Evolutionary conservation across 2,329 filamentous ascomycete genomes (phyloP).

Genomic region (Rhexocercosporidium sp.): DNA sequence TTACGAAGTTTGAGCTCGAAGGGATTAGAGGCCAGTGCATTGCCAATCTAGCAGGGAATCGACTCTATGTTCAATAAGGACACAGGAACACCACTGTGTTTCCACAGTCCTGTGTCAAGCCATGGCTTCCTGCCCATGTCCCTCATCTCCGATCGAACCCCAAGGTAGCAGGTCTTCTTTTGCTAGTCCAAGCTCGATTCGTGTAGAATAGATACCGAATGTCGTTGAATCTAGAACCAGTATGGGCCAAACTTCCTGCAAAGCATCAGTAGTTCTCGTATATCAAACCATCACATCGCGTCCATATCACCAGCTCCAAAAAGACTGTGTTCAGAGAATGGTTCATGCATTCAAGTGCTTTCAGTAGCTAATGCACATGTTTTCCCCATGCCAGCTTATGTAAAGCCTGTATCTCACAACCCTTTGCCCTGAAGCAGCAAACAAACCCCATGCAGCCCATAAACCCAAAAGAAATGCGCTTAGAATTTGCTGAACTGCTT

Average conservation of each 20-base stretch:
- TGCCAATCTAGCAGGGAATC: too few relatives aligned
- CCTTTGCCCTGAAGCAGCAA: conserved; percentile 40
- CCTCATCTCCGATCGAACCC: too few relatives aligned
- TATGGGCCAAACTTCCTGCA: not conserved
- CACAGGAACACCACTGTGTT: too few relatives aligned
- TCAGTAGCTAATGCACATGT: conserved; percentile 42
- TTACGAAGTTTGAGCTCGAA: too few relatives aligned
- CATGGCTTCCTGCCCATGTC: too few relatives aligned
- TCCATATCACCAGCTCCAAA: conserved; percentile 8
- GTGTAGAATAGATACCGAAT: too few relatives aligned
- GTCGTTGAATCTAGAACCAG: not conserved
- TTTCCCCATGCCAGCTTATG: conserved; percentile 35
- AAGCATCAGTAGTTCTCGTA: not conserved
- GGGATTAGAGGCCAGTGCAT: too few relatives aligned
- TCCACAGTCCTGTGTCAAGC: too few relatives aligned
- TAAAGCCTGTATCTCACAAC: conserved; percentile 40
- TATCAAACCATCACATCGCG: not conserved
- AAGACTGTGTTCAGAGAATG: conserved; percentile 26
- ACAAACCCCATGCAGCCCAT: conserved; percentile 43
- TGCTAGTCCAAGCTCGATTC: too few relatives aligned
- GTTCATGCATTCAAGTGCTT: conserved; percentile 39
- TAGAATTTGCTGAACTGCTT: conserved; percentile 99
- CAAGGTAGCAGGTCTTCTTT: too few relatives aligned
- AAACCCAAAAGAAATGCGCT: conserved; percentile 46
- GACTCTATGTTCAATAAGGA: too few relatives aligned